Evolutionary conservation across 2,329 filamentous ascomycete genomes (phyloP), one percentile per base, ranked within the genome.

Genomic region (Ophiostoma triangulosporum): DNA sequence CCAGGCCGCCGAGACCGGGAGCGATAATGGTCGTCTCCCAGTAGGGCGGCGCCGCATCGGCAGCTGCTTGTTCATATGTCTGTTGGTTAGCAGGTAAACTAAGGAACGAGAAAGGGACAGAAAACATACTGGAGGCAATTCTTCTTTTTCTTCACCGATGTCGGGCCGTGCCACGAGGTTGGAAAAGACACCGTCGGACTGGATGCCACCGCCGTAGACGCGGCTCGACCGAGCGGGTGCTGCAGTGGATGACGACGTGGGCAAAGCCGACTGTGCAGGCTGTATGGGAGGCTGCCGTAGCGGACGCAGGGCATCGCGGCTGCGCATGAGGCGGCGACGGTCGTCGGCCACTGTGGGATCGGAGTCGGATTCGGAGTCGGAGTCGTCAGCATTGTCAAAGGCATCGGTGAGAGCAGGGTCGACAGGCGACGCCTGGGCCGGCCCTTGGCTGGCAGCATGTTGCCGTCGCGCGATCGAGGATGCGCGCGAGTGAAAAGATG

Each of bases 11-110:
- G 59, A 93, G 81, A 53, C 91, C 93, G 0, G 93, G 93, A 0
- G 90, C 91, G 51, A 98, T 78, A 59, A 98, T 96, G 0, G 93
- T 97, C 6, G 93, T 98, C 73, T 98, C 93, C 93, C 93, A 98
- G 69, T 98, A 98, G 0, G 93, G 93, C 1, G 93, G 93, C 48
- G 93, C 93, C 24, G 89, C 86, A 68, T 98, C 93, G 40, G 91
- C 91, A 3, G 93, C 93, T 15, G 93, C 93, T 80, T 97, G 91
- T 75, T 98, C 93, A 67, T 98, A 98, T 33, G 91, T 90, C 88
- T 96, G 9, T 24, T 2, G 2, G 45, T 33, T 45, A 26, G 36
- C 20, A n/a, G n/a, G n/a, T n/a, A n/a, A n/a, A n/a, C n/a, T n/a
- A n/a, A n/a, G n/a, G n/a, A n/a, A n/a, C n/a, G n/a, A n/a, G n/a